These are phyloP conservation scores for Aspergillus versicolor DNA, from an alignment of 2,329 filamentous ascomycete species.

Conservation along the genomic window DNA sequence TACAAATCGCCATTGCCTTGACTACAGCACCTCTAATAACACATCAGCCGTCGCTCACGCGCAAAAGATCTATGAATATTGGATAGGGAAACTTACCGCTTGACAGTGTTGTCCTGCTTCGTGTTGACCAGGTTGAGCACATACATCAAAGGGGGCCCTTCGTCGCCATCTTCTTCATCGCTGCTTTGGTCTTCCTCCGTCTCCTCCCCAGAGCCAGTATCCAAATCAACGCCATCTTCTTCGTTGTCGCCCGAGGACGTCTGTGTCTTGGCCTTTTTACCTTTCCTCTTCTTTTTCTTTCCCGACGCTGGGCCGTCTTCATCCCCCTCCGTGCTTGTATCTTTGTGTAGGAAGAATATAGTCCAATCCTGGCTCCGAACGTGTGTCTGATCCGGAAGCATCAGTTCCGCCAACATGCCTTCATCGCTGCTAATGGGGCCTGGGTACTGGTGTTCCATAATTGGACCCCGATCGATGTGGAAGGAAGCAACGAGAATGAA, in stretches of 20 bases:
- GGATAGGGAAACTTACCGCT: slow-evolving; percentile 53
- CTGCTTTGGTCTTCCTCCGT: slow-evolving; percentile 47
- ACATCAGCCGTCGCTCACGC: slow-evolving; percentile 1
- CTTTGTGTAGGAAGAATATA: slow-evolving; percentile 97
- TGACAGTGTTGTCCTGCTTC: slow-evolving; percentile 89
- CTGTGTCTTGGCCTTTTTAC: slow-evolving; percentile 45
- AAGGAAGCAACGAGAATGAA: slow-evolving; percentile 98
- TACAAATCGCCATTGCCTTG: slow-evolving; percentile 99
- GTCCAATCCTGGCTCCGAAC: slow-evolving; percentile 97
- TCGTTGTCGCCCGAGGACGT: slow-evolving; percentile 45
- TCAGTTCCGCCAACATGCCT: slow-evolving; percentile 96
- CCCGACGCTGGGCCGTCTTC: slow-evolving; percentile 59
- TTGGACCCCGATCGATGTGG: slow-evolving; percentile 90
- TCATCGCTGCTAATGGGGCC: slow-evolving; percentile 94
- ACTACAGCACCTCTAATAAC: slow-evolving; percentile 76
- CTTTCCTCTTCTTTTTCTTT: slow-evolving; percentile 47
- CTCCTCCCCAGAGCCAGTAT: slow-evolving; percentile 50
- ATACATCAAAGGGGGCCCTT: slow-evolving; percentile 92
- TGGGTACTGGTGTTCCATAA: slow-evolving; percentile 98
- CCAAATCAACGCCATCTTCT: slow-evolving; percentile 47
- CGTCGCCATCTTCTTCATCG: slow-evolving; percentile 67
- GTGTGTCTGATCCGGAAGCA: slow-evolving; percentile 96
- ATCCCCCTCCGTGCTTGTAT: slow-evolving; percentile 79
- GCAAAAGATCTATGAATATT: neutral
- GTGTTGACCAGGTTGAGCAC: slow-evolving; percentile 97